phyloP scores from a whole-genome alignment of 2,329 filamentous ascomycete genomes.

The Zasmidium cellare region DNA sequence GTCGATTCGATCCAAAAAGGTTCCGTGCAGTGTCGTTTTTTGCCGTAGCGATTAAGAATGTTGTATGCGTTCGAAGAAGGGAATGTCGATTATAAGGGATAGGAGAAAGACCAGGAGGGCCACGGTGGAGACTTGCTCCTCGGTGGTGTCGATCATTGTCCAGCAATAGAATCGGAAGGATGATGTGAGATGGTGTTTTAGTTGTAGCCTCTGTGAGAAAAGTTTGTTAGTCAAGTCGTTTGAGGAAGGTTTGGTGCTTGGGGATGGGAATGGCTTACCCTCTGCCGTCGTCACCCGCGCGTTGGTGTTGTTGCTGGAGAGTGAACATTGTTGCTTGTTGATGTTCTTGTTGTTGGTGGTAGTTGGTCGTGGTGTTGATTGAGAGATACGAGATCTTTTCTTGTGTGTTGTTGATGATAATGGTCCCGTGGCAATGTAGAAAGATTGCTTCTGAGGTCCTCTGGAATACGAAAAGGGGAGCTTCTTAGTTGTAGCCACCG shows the following conservation, averaged over 20 bases:
- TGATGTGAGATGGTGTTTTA: not conserved
- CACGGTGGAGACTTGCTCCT: conserved; percentile 19
- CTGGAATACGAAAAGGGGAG: conserved; percentile 7
- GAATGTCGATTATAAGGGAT: conserved; percentile 8
- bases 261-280: conserved; percentile 20
- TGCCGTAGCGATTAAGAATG: conserved; percentile 2
- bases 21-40: not conserved
- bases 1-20: not conserved
- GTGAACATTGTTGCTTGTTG: conserved; percentile 7
- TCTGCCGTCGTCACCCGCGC: conserved; percentile 30
- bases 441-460: not conserved
- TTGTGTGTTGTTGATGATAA: conserved; percentile 2
- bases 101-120: conserved; percentile 3
- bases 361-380: conserved; percentile 10
- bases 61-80: not conserved
- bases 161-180: conserved; percentile 4
- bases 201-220: conserved; percentile 22
- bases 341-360: conserved; percentile 10
- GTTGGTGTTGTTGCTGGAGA: not conserved
- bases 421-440: conserved; percentile 1
- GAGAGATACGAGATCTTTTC: conserved; percentile 5
- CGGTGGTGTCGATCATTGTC: conserved; percentile 9
- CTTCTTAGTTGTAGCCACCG: conserved; percentile 44
- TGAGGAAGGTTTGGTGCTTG: not conserved
- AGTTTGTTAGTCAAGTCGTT: conserved; percentile 19